These are phyloP conservation scores for Metschnikowia sp. DNA, from an alignment of 805 yeast genomes.

Conservation along the genomic window DNA sequence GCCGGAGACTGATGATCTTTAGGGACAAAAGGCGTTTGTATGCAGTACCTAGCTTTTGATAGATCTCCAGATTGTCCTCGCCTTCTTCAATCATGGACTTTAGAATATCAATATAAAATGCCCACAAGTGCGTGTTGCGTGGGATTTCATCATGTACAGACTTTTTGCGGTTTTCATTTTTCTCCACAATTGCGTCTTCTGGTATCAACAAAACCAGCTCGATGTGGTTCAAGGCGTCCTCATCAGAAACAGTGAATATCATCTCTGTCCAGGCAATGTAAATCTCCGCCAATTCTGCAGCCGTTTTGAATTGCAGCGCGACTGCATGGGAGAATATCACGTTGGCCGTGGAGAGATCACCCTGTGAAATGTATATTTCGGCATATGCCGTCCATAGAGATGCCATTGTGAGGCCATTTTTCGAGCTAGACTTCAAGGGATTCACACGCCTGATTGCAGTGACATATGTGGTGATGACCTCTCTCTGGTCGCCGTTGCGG, in stretches of 20 bases:
- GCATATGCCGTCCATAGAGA: slow-evolving; percentile 73
- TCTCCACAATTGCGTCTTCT: background rate
- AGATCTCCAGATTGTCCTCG: slow-evolving; percentile 19
- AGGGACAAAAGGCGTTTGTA: slow-evolving; percentile 34
- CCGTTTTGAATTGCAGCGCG: slow-evolving; percentile 62
- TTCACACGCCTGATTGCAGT: slow-evolving; percentile 64
- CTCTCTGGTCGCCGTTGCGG: slow-evolving; percentile 26
- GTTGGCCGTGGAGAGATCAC: slow-evolving; percentile 58
- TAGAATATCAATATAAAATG: slow-evolving; percentile 64
- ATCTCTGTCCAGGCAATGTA: slow-evolving; percentile 77
- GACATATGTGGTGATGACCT: slow-evolving; percentile 50
- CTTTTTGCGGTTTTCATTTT: background rate
- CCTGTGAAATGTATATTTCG: slow-evolving; percentile 51
- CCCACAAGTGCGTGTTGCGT: slow-evolving; percentile 67
- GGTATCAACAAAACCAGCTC: slow-evolving; percentile 26
- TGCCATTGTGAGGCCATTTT: slow-evolving; percentile 37
- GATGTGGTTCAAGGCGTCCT: slow-evolving; percentile 34
- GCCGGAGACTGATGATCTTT: slow-evolving; percentile 66
- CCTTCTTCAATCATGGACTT: slow-evolving; percentile 49
- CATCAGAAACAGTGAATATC: slow-evolving; percentile 49
- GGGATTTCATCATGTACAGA: slow-evolving; percentile 53
- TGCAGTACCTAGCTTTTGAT: slow-evolving; percentile 20
- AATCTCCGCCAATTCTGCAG: slow-evolving; percentile 63
- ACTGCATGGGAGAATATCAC: slow-evolving; percentile 60
- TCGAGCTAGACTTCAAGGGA: slow-evolving; percentile 43